phyloP scores from a whole-genome alignment of 257 asterid species.

The Solanum bulbocastanum region DNA sequence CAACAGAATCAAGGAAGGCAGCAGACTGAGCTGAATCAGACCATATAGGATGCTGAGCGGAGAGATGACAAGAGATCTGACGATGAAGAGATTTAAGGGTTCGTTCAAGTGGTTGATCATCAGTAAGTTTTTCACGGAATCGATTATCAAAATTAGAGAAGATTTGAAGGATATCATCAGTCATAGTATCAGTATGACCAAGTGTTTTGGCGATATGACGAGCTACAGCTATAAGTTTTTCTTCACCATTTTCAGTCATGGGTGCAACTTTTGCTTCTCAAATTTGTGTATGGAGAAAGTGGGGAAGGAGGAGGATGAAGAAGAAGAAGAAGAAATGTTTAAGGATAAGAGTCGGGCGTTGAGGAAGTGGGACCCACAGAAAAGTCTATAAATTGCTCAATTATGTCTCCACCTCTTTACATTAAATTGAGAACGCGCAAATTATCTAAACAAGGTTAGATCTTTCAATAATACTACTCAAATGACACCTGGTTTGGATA shows the following conservation, averaged over 20 bases:
- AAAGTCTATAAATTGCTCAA: background rate
- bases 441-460: too few species aligned
- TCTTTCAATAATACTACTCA: background rate
- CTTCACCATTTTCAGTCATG: constrained; percentile 96
- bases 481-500: too few species aligned
- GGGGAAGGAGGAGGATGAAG: background rate
- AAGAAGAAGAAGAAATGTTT: background rate
- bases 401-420: background rate
- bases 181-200: constrained; percentile 80
- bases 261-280: background rate
- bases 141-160: constrained; percentile 90
- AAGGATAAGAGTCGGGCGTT: background rate
- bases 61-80: constrained; percentile 56
- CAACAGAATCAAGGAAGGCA: constrained; percentile 51
- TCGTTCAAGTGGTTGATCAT: constrained; percentile 52
- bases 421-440: background rate
- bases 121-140: constrained; percentile 67
- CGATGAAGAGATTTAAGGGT: constrained; percentile 58
- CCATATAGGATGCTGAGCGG: constrained; percentile 60
- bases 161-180: constrained; percentile 85
- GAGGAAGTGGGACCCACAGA: background rate
- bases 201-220: constrained; percentile 95
- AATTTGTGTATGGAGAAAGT: background rate
- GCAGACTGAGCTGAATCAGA: constrained; percentile 47
- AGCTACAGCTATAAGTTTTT: constrained; percentile 86